Evolutionary conservation across 352 stramenopile genomes (phyloP).

Genomic region (Globisporangium spinosum): DNA sequence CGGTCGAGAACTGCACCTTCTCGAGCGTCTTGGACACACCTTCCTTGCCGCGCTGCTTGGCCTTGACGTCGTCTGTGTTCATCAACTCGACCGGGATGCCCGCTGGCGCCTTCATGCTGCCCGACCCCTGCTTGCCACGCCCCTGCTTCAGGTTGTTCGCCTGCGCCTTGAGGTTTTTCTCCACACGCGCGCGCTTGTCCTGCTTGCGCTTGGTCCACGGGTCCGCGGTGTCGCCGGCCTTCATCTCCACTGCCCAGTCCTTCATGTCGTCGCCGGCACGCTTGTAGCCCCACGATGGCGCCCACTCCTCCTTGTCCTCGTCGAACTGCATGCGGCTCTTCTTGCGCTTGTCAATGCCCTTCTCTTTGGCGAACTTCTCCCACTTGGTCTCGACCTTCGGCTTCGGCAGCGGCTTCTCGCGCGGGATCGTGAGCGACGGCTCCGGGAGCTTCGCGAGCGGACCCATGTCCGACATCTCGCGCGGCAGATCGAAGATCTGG

Average conservation of each 20-base stretch:
- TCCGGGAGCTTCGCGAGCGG: constrained; percentile 81
- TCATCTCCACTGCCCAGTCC: constrained; percentile 94
- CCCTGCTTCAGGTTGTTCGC: constrained; percentile 71
- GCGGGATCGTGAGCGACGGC: constrained; percentile 66
- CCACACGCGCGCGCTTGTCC: constrained; percentile 88
- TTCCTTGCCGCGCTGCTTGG: constrained; percentile 87
- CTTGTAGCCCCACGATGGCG: constrained; percentile 92
- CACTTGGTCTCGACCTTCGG: constrained; percentile 97
- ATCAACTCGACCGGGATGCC: constrained; percentile 92
- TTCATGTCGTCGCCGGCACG: constrained; percentile 79
- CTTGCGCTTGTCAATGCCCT: constrained; percentile 97
- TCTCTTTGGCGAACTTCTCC: constrained; percentile 98
- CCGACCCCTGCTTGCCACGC: constrained; percentile 51
- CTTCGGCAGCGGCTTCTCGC: constrained; percentile 89
- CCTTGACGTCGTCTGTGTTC: constrained; percentile 60
- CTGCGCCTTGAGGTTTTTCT: constrained; percentile 91
- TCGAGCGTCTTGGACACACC: constrained; percentile 85
- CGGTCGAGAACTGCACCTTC: constrained; percentile 91
- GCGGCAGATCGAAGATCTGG: constrained; percentile 90
- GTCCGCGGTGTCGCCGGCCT: constrained; percentile 90
- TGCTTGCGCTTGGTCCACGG: constrained; percentile 93
- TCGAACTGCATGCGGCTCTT: constrained; percentile 96
- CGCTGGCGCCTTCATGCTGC: constrained; percentile 46
- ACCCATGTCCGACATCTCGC: constrained; percentile 91
- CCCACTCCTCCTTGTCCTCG: constrained; percentile 92